A percentile compares a stretch with the other conserved stretches of the same genome.
These are phyloP conservation scores for Astrocystis sublimbata DNA, from an alignment of 495 filamentous ascomycete genomes.

Conservation along the genomic window DNA sequence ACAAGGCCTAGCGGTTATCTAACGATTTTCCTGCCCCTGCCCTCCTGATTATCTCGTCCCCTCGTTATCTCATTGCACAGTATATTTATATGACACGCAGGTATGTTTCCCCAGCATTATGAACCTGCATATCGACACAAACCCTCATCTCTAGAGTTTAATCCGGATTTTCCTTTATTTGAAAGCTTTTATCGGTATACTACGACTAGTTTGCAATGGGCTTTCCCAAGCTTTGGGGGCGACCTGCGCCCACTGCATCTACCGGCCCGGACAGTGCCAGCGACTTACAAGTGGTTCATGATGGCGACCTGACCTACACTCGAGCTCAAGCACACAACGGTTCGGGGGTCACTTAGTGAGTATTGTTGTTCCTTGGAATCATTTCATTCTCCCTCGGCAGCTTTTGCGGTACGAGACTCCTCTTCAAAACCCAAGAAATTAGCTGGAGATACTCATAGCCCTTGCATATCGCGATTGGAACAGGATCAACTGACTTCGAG, in stretches of 20 bases:
- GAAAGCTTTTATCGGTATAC: neutral
- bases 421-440: neutral
- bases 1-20: neutral
- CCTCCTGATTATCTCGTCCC: too few species aligned
- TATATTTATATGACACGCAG: too few species aligned
- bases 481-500: too few species aligned
- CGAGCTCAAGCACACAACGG: constrained; percentile 58
- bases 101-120: neutral
- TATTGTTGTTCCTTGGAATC: neutral
- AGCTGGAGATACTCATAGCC: too few species aligned
- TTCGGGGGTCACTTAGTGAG: constrained; percentile 47
- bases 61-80: neutral
- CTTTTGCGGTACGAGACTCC: neutral
- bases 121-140: neutral
- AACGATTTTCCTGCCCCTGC: neutral
- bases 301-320: constrained; percentile 52
- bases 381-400: neutral
- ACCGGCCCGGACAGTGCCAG: neutral
- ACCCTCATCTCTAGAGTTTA: neutral
- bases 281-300: constrained; percentile 27
- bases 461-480: too few species aligned
- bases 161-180: neutral
- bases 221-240: constrained; percentile 5
- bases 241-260: neutral
- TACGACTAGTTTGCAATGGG: neutral